Conservation (phyloP, 2,329 filamentous ascomycete species). For the Rhytidhysteron rufulum region DNA sequence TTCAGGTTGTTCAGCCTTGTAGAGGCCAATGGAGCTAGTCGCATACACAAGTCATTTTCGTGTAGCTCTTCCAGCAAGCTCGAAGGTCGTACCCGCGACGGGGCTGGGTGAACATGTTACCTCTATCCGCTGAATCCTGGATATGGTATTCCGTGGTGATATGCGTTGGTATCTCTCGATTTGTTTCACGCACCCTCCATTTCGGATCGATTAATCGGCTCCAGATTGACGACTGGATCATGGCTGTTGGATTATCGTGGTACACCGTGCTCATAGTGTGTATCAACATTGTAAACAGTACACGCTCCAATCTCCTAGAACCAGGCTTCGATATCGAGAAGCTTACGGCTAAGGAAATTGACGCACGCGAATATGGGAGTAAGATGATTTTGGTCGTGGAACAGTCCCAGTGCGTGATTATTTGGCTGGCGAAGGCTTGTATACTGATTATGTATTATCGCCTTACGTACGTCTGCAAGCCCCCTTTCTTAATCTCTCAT, state of each 20-base stretch:
- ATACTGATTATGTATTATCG: conserved; percentile 37
- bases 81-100: background rate
- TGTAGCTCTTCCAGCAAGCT: too few species aligned
- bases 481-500: background rate
- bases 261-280: conserved; percentile 45
- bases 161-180: conserved; percentile 17
- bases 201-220: conserved; percentile 42
- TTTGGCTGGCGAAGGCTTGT: conserved; percentile 37
- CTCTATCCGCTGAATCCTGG: conserved; percentile 32
- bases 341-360: conserved; percentile 13
- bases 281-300: conserved; percentile 34
- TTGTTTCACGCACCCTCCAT: conserved; percentile 34
- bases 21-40: too few species aligned
- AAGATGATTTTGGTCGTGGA: conserved; percentile 39
- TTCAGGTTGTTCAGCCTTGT: too few species aligned
- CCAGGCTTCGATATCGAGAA: conserved; percentile 39
- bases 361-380: conserved; percentile 25
- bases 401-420: conserved; percentile 31
- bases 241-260: conserved; percentile 41
- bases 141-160: conserved; percentile 35
- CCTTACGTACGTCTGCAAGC: conserved; percentile 21
- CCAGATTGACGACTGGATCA: conserved; percentile 51
- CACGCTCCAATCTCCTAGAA: conserved; percentile 33
- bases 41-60: too few species aligned
- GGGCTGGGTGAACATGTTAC: conserved; percentile 20